phyloP scores from a whole-genome alignment of 2,329 filamentous ascomycete genomes.

The Penicillium sp. region DNA sequence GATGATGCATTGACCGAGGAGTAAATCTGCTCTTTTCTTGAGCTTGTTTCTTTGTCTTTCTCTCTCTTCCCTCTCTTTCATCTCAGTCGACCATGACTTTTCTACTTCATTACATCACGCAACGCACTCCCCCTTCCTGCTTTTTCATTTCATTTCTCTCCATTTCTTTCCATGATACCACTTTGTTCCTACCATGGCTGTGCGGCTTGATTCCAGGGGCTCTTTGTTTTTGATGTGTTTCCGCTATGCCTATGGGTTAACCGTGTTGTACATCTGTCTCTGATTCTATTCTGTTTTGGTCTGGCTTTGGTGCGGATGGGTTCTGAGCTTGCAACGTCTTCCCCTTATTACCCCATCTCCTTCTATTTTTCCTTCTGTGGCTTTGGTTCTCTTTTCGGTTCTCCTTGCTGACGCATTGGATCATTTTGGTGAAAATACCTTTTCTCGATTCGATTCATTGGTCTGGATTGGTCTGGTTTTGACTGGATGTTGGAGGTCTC shows the following conservation, averaged over 20 bases:
- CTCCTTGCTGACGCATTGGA: too few relatives aligned
- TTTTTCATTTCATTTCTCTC: conserved; percentile 14
- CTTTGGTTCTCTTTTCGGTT: too few relatives aligned
- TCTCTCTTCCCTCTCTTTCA: conserved; percentile 6
- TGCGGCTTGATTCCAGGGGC: conserved; percentile 40
- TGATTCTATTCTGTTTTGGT: conserved; percentile 24
- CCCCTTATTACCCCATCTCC: not conserved
- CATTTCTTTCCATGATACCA: conserved; percentile 43
- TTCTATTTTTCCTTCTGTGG: not conserved
- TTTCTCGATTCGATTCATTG: too few relatives aligned
- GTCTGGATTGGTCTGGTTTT: not conserved
- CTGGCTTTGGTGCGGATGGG: conserved; percentile 19
- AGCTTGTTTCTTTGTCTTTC: conserved; percentile 4
- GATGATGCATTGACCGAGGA: conserved; percentile 70
- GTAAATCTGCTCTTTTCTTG: conserved; percentile 22
- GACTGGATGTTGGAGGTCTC: not conserved
- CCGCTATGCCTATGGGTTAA: conserved; percentile 21
- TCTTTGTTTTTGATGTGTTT: conserved; percentile 26
- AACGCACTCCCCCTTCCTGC: not conserved
- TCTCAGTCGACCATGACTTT: not conserved
- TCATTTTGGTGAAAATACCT: not conserved
- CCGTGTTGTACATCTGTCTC: conserved; percentile 25
- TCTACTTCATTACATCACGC: not conserved
- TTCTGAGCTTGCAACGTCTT: conserved; percentile 3
- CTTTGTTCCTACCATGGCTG: conserved; percentile 42